Conservation (phyloP, 768 basidiomycete genomes). For the Xerocomellus intermedius region DNA sequence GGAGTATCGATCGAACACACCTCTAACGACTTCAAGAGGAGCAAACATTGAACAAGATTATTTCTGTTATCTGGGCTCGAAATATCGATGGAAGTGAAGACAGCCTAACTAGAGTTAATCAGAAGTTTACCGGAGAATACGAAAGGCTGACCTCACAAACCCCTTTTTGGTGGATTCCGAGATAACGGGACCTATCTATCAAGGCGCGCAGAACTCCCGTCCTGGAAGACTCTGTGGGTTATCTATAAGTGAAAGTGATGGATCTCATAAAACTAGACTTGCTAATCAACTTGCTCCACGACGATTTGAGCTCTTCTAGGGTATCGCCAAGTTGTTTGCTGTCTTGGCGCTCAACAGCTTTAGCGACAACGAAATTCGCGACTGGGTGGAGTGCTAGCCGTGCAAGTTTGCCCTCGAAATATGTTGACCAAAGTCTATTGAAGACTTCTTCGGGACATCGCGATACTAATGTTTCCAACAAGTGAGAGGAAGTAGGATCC, state of each 20-base stretch:
- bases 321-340: slow-evolving; percentile 52
- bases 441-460: slow-evolving; percentile 64
- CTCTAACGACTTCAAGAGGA: slow-evolving; percentile 50
- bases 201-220: slow-evolving; percentile 77
- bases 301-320: slow-evolving; percentile 56
- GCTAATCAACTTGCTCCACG: slow-evolving; percentile 69
- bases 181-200: slow-evolving; percentile 60
- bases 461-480: slow-evolving; percentile 77
- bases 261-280: slow-evolving; percentile 32
- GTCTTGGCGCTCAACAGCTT: slow-evolving; percentile 65
- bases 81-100: slow-evolving; percentile 60
- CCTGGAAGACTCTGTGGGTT: slow-evolving; percentile 54
- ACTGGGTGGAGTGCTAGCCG: slow-evolving; percentile 83
- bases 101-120: slow-evolving; percentile 44
- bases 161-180: slow-evolving; percentile 47
- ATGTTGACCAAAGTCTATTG: slow-evolving; percentile 66
- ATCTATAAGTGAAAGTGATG: slow-evolving; percentile 1
- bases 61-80: slow-evolving; percentile 45
- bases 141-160: slow-evolving; percentile 55
- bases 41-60: slow-evolving; percentile 64
- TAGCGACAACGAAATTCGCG: slow-evolving; percentile 91
- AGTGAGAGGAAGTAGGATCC: slow-evolving; percentile 85
- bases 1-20: slow-evolving; percentile 35
- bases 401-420: slow-evolving; percentile 71
- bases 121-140: background rate